Conservation (phyloP, 148 eudicot species). For the Tetragonia tetragonoides region DNA sequence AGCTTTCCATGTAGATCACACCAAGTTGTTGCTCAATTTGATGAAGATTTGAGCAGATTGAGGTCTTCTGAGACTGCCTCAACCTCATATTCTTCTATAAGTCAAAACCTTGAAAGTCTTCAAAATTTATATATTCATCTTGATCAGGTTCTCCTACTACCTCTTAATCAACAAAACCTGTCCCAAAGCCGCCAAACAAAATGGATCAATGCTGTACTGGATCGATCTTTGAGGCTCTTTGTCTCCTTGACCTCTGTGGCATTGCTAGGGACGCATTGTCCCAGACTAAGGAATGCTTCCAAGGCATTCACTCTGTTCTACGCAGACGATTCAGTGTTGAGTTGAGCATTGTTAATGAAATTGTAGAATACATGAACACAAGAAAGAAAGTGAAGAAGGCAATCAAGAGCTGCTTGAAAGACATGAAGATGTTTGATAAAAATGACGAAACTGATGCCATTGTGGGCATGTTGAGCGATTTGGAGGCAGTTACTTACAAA, state of each 20-base stretch:
- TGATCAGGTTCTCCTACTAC: conserved; percentile 36
- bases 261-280: conserved; percentile 33
- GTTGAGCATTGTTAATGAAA: conserved; percentile 19
- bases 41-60: conserved; percentile 29
- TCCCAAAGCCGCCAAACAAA: conserved; percentile 10
- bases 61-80: conserved; percentile 39
- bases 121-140: conserved; percentile 29
- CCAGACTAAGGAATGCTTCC: conserved; percentile 35
- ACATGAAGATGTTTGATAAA: conserved; percentile 22
- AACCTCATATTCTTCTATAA: conserved; percentile 34
- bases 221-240: conserved; percentile 40
- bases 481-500: too few species aligned
- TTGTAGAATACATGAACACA: conserved; percentile 20
- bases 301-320: conserved; percentile 34
- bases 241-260: conserved; percentile 48
- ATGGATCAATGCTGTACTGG: conserved; percentile 29
- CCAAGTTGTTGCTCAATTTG: conserved; percentile 25
- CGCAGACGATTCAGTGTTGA: conserved; percentile 43
- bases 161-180: conserved; percentile 24
- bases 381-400: conserved; percentile 35
- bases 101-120: conserved; percentile 29
- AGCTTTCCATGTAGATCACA: conserved; percentile 40
- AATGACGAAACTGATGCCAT: neutral
- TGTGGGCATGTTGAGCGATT: conserved; percentile 18
- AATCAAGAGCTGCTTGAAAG: conserved; percentile 34